Base-by-base conservation (phyloP, 202 grass and related monocot species). In the Miscanthus sacchariflorus region DNA sequence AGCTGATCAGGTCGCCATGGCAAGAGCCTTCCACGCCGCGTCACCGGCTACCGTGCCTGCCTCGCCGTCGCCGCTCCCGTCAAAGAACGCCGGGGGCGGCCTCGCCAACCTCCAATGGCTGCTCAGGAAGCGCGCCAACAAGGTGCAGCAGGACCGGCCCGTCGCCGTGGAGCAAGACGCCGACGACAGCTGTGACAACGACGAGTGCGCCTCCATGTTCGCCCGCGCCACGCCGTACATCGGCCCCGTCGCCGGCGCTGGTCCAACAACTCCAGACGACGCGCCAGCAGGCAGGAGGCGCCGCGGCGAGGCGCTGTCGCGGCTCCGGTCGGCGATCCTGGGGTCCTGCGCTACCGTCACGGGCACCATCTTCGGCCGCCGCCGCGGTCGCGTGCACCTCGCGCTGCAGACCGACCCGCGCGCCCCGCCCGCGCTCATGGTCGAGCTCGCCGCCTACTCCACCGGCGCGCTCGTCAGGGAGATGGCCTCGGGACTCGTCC, bases 401-500 rank as follows among this genome's bases (percentile, higher is more conserved):
- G 81, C 89, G 42, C 86, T 95, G 81, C 94, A 95, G 87, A 54
- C 85, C 6, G 87, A 87, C 79, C 78, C 87, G 28, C 90, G 90
- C 46, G 72, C 91, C 3, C 74, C 94, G 40, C 94, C 94, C 1
- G 87, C 74, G 35, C 87, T 92, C 25, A 68, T 95, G 48, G 64
- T 95, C 3, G 94, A 95, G 87, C 87, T 95, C 12, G 74, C 85
- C 68, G 88, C 87, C 14, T 88, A 83, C 69, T 84, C 81, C 48
- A 95, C 94, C 28, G 90, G 70, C 75, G 86, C 89, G 4, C 94
- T 95, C 61, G 94, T 93, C 61, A 79, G 85, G 48, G 94, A 95
- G 91, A 95, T 95, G 94, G 79, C 89, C 17, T 93, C 91, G 3
- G 94, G 94, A 44, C 91, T 93, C 64, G 91, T 95, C 14, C 87